phyloP scores from a whole-genome alignment of 2,329 filamentous ascomycete genomes.

The Colletotrichum salicis region DNA sequence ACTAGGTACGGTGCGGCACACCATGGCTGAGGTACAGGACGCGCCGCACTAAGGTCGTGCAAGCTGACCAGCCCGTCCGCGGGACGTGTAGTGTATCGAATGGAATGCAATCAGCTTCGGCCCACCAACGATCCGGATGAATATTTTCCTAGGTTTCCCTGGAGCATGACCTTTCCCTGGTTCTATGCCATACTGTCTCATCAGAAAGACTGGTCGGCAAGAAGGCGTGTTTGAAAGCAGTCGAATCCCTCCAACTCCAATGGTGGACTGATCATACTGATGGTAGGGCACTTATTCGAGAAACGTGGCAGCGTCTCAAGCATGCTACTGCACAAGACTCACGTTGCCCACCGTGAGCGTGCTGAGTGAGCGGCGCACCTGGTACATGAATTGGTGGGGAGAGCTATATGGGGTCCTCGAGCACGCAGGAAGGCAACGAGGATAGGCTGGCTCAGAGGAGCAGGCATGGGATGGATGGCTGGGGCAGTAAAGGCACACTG shows the following conservation, averaged over 20 bases:
- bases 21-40: background rate
- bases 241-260: background rate
- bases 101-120: background rate
- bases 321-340: background rate
- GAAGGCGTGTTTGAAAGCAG: too few relatives aligned
- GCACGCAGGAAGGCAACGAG: constrained; percentile 11
- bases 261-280: background rate
- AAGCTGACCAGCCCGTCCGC: background rate
- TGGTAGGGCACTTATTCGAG: background rate
- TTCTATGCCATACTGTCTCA: background rate
- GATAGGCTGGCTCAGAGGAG: constrained; percentile 8
- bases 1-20: background rate
- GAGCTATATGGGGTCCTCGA: constrained; percentile 10
- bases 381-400: constrained; percentile 22
- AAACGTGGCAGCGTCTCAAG: background rate
- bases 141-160: background rate
- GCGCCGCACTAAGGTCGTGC: background rate
- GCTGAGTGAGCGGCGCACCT: constrained; percentile 30
- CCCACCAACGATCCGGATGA: background rate
- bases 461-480: constrained; percentile 19
- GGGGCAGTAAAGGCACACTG: constrained; percentile 7
- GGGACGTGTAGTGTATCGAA: background rate
- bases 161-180: background rate
- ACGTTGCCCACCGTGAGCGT: background rate
- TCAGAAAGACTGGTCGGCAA: background rate